phyloP scores from a whole-genome alignment of 257 asterid genomes.

The Ehretia macrophylla region DNA sequence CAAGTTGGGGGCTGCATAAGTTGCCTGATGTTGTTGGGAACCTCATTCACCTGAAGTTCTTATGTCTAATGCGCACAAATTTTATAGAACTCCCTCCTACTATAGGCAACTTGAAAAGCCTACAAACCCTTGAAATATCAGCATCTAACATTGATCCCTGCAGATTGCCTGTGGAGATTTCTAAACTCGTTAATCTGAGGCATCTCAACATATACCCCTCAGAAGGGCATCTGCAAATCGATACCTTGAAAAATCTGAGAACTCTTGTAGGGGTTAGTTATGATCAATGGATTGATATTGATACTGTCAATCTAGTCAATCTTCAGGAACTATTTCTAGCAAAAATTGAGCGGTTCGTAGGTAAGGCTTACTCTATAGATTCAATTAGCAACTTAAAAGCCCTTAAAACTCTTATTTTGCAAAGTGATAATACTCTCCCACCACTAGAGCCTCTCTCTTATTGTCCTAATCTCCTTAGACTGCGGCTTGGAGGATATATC shows the following conservation, averaged over 20 bases:
- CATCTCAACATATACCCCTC: background rate
- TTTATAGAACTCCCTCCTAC: no score
- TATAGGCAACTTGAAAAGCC: no score
- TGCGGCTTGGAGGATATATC: no score
- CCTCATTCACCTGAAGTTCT: no score
- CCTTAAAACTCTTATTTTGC: background rate
- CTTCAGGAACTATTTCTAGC: slow-evolving; percentile 9
- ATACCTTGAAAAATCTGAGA: slow-evolving; percentile 1
- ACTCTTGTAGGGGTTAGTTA: background rate
- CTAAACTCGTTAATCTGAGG: slow-evolving; percentile 9
- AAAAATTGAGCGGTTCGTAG: no score
- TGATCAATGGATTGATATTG: slow-evolving; percentile 7
- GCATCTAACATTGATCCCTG: no score
- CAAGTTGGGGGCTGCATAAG: no score
- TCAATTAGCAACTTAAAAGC: slow-evolving; percentile 4
- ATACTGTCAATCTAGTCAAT: slow-evolving; percentile 9
- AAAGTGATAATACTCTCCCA: background rate
- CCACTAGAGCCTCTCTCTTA: slow-evolving; percentile 5
- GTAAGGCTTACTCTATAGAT: background rate
- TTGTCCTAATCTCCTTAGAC: slow-evolving; percentile 6
- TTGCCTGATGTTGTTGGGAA: no score
- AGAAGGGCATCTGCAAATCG: background rate
- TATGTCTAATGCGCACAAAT: no score
- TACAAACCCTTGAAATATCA: no score
- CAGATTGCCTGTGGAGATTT: no score